These are phyloP conservation scores for Phragmites australis DNA, from an alignment of 176 grass and related monocot species.

Conservation along the genomic window DNA sequence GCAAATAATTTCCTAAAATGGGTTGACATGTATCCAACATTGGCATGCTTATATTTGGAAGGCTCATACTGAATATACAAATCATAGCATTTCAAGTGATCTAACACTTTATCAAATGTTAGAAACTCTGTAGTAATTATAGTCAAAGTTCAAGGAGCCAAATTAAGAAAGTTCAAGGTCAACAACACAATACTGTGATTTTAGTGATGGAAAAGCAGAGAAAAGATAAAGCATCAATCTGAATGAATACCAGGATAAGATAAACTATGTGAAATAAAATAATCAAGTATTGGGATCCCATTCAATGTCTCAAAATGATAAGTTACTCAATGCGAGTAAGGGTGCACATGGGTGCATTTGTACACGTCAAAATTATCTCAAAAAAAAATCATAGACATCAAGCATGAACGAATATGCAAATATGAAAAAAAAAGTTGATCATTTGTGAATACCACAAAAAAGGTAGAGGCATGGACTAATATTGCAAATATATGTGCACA, in stretches of 20 bases:
- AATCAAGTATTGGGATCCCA: conserved; percentile 1
- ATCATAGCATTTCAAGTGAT: conserved; percentile 8
- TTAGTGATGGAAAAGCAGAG: not conserved
- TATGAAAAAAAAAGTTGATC: not conserved
- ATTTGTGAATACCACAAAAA: not conserved
- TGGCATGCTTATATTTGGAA: not conserved
- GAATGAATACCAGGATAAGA: conserved; percentile 3
- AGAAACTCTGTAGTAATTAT: not conserved
- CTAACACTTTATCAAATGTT: conserved; percentile 21
- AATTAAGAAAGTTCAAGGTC: conserved; percentile 16
- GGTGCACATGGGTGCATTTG: not conserved
- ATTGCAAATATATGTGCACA: not conserved
- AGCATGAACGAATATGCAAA: not conserved
- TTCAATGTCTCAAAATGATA: conserved; percentile 8
- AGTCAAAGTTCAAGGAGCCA: not conserved
- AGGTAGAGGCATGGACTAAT: not conserved
- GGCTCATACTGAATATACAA: not conserved
- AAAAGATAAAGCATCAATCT: not conserved
- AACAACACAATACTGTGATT: conserved; percentile 16
- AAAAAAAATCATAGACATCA: not conserved
- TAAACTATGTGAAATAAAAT: conserved; percentile 15
- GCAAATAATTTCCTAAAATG: not conserved
- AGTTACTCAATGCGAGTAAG: not conserved
- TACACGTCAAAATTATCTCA: not conserved
- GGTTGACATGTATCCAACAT: not conserved